Evolutionary conservation across 495 filamentous ascomycete species (phyloP), one percentile per base, ranked within the genome.

Genomic region (Trichocladium uniseriatum): DNA sequence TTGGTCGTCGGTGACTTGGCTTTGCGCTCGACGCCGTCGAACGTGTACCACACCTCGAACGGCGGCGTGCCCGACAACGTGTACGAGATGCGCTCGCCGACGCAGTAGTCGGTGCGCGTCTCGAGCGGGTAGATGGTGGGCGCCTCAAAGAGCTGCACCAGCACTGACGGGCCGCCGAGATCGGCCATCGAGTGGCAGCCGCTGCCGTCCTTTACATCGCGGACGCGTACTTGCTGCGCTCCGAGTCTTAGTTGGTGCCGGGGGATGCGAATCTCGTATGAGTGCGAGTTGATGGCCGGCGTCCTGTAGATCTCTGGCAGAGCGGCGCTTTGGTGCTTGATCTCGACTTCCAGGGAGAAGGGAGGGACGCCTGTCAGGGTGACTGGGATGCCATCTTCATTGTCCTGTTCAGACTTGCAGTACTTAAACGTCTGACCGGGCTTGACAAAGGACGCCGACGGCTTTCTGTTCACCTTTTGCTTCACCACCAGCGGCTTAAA

Each of bases 401-500:
- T 81, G 37, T 74, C 76, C n/a, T 81, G 74, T 49, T 94, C 88
- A 32, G 85, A 81, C 55, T 88, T 82, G 70, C 92, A 98, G 66
- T 88, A 95, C 51, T 87, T 92, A 70, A 95, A 95, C 4, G 89
- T 88, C 62, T 89, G 90, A n/a, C 88, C 91, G 2, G 89, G 87
- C 51, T 86, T 85, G 45, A 75, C 75, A 57, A 98, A 97, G 11
- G 72, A 69, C 18, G 87, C 91, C 9, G 79, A 79, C 0, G 92
- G 92, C 27, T 84, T 81, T 15, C 84, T 69, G 62, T 94, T 82
- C 21, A 98, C 89, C 19, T 72, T 81, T 59, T 98, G 92, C 36
- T 84, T 75, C 2, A 98, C 71, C 16, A 77, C 69, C n/a, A 95
- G 57, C 11, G 81, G 75, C 45, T 70, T 70, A 57, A 79, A 79